Conservation (phyloP, 2,329 filamentous ascomycete species). For the Mollisiaceae sp. region DNA sequence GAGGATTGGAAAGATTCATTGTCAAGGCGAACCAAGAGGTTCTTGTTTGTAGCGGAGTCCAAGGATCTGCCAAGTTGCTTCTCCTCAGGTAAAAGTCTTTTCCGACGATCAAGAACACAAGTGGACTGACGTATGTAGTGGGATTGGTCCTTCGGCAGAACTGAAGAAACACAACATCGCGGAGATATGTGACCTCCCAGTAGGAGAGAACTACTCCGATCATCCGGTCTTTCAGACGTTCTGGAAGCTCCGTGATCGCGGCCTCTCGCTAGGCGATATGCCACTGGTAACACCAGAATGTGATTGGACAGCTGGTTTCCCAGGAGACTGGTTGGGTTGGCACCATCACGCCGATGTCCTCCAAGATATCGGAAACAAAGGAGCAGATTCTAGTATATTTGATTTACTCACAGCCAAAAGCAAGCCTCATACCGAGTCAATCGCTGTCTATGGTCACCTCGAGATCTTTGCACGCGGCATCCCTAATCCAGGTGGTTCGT, state of each 20-base stretch:
- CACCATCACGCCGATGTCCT: slow-evolving; percentile 11
- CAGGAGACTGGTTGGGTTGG: slow-evolving; percentile 15
- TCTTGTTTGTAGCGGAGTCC: slow-evolving; percentile 53
- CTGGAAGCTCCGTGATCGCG: slow-evolving; percentile 26
- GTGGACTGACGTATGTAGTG: slow-evolving; percentile 25
- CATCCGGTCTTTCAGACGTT: slow-evolving; percentile 17
- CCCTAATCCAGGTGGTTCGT: slow-evolving; percentile 7
- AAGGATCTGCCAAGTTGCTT: slow-evolving; percentile 56
- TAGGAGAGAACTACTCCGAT: slow-evolving; percentile 26
- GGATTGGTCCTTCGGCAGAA: slow-evolving; percentile 51
- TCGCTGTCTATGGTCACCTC: slow-evolving; percentile 15
- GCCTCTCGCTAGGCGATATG: slow-evolving; percentile 19
- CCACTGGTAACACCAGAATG: slow-evolving; percentile 17
- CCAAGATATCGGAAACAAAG: background rate
- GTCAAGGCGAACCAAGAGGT: slow-evolving; percentile 45
- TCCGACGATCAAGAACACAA: background rate
- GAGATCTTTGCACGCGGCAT: background rate
- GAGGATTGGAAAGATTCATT: background rate
- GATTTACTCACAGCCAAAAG: background rate
- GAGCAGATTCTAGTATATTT: background rate
- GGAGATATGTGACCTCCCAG: slow-evolving; percentile 18
- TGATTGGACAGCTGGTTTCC: slow-evolving; percentile 21
- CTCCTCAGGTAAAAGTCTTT: slow-evolving; percentile 44
- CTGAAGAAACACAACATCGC: slow-evolving; percentile 43
- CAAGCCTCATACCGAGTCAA: slow-evolving; percentile 12